These are phyloP conservation scores for Microbotryum violaceum DNA, from an alignment of 1,284 basidiomycete genomes.

Conservation along the genomic window DNA sequence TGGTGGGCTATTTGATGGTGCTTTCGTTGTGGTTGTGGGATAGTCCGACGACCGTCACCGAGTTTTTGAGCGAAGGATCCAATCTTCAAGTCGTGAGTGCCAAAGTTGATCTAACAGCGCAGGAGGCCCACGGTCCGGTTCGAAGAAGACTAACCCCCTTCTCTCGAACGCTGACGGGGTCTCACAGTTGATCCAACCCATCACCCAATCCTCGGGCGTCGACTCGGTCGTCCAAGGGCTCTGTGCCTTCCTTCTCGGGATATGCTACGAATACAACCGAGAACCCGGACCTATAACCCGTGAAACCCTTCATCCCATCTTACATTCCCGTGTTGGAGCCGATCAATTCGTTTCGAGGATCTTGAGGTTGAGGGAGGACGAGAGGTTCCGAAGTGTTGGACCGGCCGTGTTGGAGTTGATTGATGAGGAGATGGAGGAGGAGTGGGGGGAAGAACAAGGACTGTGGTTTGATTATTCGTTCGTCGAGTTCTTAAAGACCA, in stretches of 20 bases:
- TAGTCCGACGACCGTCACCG: constrained; percentile 74
- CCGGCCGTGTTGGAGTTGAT: constrained; percentile 58
- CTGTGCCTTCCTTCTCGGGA: constrained; percentile 82
- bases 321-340: constrained; percentile 68
- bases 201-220: constrained; percentile 78
- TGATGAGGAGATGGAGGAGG: constrained; percentile 39
- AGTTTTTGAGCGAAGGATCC: constrained; percentile 78
- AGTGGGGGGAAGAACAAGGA: constrained; percentile 61
- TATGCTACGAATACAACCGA: constrained; percentile 90
- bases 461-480: constrained; percentile 98
- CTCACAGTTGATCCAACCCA: constrained; percentile 76
- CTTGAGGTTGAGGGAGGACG: constrained; percentile 77
- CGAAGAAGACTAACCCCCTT: not conserved
- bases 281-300: constrained; percentile 85
- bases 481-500: constrained; percentile 98
- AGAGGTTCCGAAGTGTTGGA: constrained; percentile 77
- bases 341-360: constrained; percentile 85
- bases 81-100: constrained; percentile 76
- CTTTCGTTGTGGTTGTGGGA: constrained; percentile 96
- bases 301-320: constrained; percentile 73
- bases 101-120: not conserved
- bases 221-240: constrained; percentile 84
- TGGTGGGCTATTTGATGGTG: constrained; percentile 75
- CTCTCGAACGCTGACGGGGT: not conserved
- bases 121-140: not conserved